Base-by-base conservation (phyloP, 306 rosid genomes). In the Quercus bicolor region DNA sequence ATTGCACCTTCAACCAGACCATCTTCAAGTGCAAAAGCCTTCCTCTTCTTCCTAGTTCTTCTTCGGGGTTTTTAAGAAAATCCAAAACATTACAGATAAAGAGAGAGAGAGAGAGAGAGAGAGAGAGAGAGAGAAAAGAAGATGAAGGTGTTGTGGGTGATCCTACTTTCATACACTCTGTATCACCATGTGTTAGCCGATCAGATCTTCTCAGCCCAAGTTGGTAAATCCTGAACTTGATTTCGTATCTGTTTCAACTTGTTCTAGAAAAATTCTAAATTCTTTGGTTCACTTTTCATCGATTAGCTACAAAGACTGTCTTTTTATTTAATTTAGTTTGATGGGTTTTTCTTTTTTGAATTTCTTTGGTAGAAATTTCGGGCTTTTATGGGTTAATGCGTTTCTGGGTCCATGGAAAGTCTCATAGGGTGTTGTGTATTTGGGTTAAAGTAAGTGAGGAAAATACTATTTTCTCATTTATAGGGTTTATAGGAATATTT, bases 141-240 rank as follows among this genome's bases (percentile, higher is more conserved):
- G 21, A 94, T 91, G 97, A 87, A 74, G 82, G 12, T 78, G 29
- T 19, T 87, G 48, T 57, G 75, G 61, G 70, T 89, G 66, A 45
- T 82, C 52, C 82, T 84, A 5, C 40, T 90, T 52, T 84, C 77
- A 13, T 69, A 15, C 70, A 2, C 1, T 74, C 54, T 85, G 26
- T 82, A 75, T 80, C 85, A 55, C 73, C 55, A 21, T 14, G 85
- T 76, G 65, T 84, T 85, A 1, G 86, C 95, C 26, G 92, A 90
- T 28, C 89, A 81, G 82, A 81, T 87, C 88, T 77, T 88, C 90
- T 85, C 91, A 31, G 86, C 88, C 78, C 87, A 87, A 21, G 76
- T 85, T 65, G 97, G 97, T 92, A 75, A 19, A 21, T 60, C 71
- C 52, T 13, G 14, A 11, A 0, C 9, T 8, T 40, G 12, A 40